Conservation (phyloP, 352 stramenopile species). For the Phytopythium montanum region DNA sequence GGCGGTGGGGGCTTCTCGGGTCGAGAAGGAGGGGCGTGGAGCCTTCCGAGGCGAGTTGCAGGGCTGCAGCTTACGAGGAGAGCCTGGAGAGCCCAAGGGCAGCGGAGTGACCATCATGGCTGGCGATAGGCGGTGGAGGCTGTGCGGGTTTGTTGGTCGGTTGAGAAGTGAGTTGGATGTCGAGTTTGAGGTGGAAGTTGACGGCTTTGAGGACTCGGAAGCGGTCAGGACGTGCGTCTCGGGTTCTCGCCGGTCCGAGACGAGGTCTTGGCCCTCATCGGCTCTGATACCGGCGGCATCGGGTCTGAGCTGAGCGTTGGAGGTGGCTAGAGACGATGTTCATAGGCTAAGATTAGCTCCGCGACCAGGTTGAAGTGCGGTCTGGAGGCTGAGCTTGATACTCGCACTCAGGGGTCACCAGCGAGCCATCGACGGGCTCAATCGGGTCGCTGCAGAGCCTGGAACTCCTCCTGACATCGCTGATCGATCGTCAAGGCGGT, state of each 20-base stretch:
- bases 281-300: not conserved
- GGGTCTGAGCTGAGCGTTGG: not conserved
- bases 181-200: constrained; percentile 4
- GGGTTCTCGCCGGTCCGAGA: not conserved
- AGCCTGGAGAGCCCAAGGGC: constrained; percentile 18
- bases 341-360: no score
- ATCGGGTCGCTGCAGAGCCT: not conserved
- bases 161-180: not conserved
- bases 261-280: not conserved
- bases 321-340: no score
- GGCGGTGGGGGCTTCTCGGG: not conserved
- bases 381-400: no score
- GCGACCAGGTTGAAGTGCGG: no score
- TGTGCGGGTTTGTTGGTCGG: not conserved
- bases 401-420: no score
- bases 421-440: no score
- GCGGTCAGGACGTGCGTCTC: not conserved
- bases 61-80: constrained; percentile 41
- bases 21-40: not conserved
- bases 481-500: not conserved
- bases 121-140: not conserved
- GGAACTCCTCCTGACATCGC: constrained; percentile 1
- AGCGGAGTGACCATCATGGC: constrained; percentile 8
- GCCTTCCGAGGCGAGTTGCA: constrained; percentile 46
- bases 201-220: not conserved